Percentiles rank a stretch among this genome's conserved stretches.
Conservation (phyloP, 1,139 yeast species). For the Kluyveromyces sp. region DNA sequence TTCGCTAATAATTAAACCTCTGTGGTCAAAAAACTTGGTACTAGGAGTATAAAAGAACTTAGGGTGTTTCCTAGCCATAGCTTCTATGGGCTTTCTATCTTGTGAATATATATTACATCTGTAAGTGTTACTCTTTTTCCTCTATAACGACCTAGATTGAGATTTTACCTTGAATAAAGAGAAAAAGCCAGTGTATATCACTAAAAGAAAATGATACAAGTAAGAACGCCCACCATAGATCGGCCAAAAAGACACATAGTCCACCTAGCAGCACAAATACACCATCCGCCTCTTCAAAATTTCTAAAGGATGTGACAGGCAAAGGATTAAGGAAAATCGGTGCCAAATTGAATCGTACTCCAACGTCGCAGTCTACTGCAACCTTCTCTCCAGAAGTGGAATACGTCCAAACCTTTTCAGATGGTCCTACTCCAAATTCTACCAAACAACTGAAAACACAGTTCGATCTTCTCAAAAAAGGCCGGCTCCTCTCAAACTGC, state of each 20-base stretch:
- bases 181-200: neutral
- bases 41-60: too few species aligned
- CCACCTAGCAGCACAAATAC: constrained; percentile 25
- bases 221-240: constrained; percentile 9
- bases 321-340: constrained; percentile 16
- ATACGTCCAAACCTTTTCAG: constrained; percentile 1
- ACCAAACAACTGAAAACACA: neutral
- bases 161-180: neutral
- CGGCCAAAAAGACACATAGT: constrained; percentile 22
- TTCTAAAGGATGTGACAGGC: constrained; percentile 22
- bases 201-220: constrained; percentile 7
- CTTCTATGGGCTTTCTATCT: too few species aligned
- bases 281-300: constrained; percentile 15
- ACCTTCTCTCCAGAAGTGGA: constrained; percentile 2
- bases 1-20: too few species aligned
- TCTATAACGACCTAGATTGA: too few species aligned
- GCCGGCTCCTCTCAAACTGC: constrained; percentile 5
- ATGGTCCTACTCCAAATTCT: neutral
- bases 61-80: too few species aligned
- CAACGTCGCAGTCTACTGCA: neutral
- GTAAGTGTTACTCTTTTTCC: too few species aligned
- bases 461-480: constrained; percentile 1
- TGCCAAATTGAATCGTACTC: constrained; percentile 1
- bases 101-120: too few species aligned
- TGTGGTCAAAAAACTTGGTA: too few species aligned